Evolutionary conservation across 1,284 basidiomycete species (phyloP).

Genomic region (Rhodotorula mucilaginosa): DNA sequence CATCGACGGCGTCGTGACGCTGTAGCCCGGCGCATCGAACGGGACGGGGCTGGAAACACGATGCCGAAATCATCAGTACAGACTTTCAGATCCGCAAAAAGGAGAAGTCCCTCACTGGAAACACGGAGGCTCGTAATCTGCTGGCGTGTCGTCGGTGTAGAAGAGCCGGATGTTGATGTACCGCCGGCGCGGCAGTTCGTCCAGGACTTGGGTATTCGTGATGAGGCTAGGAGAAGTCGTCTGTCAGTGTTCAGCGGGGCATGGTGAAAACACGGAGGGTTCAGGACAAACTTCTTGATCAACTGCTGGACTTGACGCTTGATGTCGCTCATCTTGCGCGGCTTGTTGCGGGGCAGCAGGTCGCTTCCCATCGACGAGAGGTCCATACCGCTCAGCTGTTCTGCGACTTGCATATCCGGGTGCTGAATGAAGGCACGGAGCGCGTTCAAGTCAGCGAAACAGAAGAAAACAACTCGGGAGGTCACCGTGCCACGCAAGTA

Average conservation of each 20-base stretch:
- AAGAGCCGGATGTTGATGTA: constrained; percentile 79
- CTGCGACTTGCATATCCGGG: constrained; percentile 34
- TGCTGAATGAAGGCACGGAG: not conserved
- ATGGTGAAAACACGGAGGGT: no score
- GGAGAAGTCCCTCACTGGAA: constrained; percentile 10
- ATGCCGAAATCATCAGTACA: not conserved
- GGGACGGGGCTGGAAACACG: constrained; percentile 7
- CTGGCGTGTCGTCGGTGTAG: constrained; percentile 69
- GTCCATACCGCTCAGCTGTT: constrained; percentile 34
- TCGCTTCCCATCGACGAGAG: constrained; percentile 11
- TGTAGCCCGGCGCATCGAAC: constrained; percentile 8
- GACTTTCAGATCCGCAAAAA: not conserved
- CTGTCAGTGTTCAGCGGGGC: not conserved
- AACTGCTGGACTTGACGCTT: constrained; percentile 38
- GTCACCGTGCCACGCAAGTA: no score
- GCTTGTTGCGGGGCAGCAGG: not conserved
- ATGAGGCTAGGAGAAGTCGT: constrained; percentile 59
- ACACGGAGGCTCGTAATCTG: constrained; percentile 44
- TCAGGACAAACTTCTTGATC: constrained; percentile 30
- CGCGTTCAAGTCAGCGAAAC: not conserved
- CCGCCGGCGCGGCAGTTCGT: constrained; percentile 67
- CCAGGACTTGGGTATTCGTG: constrained; percentile 70
- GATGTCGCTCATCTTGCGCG: constrained; percentile 23
- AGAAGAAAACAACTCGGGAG: not conserved
- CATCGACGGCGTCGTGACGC: constrained; percentile 16